phyloP scores from a whole-genome alignment of 371 early-diverging fungal species.

The Dichotomocladium elegans region DNA sequence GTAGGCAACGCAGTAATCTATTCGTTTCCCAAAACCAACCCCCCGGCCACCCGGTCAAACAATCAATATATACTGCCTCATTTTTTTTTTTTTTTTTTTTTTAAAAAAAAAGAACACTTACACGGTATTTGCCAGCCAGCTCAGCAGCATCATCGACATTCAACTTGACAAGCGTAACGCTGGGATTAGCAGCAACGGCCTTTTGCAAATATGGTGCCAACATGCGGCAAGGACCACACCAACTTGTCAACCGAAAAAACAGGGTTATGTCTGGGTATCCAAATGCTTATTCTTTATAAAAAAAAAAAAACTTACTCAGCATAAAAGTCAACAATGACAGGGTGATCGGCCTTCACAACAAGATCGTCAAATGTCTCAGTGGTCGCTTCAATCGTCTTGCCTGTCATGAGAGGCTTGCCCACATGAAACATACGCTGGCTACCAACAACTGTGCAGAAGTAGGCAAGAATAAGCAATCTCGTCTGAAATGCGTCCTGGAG shows the following conservation, averaged over 20 bases:
- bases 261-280: background rate
- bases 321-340: constrained; percentile 80
- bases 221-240: constrained; percentile 83
- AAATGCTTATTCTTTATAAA: background rate
- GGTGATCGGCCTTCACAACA: constrained; percentile 53
- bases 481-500: too few relatives aligned
- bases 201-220: constrained; percentile 64
- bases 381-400: constrained; percentile 49
- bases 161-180: constrained; percentile 69
- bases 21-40: background rate
- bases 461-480: too few relatives aligned
- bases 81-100: background rate
- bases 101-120: constrained; percentile 10
- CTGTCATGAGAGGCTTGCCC: constrained; percentile 31
- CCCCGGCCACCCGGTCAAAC: background rate
- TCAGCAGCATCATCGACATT: constrained; percentile 62
- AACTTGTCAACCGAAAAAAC: constrained; percentile 33
- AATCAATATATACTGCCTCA: background rate
- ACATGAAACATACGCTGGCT: constrained; percentile 17
- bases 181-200: constrained; percentile 56
- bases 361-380: constrained; percentile 40
- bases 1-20: constrained; percentile 74
- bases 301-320: constrained; percentile 50
- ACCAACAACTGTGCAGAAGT: background rate
- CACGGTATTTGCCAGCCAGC: constrained; percentile 58